These are phyloP conservation scores for Ustilaginoidea virens DNA, from an alignment of 2,329 filamentous ascomycete species.

Conservation along the genomic window DNA sequence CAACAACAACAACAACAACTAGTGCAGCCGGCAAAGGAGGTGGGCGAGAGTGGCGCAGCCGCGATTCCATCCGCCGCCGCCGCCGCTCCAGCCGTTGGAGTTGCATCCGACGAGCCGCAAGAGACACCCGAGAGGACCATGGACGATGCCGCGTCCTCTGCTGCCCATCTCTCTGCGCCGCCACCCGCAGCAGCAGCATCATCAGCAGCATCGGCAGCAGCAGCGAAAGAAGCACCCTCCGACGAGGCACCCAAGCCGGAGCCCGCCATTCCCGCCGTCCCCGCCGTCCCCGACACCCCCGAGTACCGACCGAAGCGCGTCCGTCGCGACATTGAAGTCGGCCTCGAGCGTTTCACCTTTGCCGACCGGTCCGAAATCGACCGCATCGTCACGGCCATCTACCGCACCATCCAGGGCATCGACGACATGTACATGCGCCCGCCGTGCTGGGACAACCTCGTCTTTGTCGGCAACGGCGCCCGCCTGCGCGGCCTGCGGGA, in stretches of 20 bases:
- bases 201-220: constrained; percentile 2
- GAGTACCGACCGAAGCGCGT: constrained; percentile 38
- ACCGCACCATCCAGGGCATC: constrained; percentile 68
- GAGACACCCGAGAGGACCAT: constrained; percentile 4
- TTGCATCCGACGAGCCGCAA: constrained; percentile 1
- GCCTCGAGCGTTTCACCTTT: constrained; percentile 58
- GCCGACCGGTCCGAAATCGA: constrained; percentile 61
- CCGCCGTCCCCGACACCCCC: constrained; percentile 16
- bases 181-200: constrained; percentile 5
- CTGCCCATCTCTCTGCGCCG: constrained; percentile 3
- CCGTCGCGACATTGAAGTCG: constrained; percentile 58
- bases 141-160: no score
- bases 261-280: constrained; percentile 12
- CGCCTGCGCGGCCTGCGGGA: constrained; percentile 68
- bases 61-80: neutral
- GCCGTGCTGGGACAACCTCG: constrained; percentile 79
- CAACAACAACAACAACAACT: neutral
- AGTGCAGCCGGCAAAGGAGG: neutral
- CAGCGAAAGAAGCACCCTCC: neutral
- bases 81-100: neutral
- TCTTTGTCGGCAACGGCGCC: constrained; percentile 80
- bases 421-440: constrained; percentile 74
- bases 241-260: constrained; percentile 1
- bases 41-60: no score
- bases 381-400: constrained; percentile 68